phyloP scores from a whole-genome alignment of 257 asterid species.

The Ligustrum vulgare region DNA sequence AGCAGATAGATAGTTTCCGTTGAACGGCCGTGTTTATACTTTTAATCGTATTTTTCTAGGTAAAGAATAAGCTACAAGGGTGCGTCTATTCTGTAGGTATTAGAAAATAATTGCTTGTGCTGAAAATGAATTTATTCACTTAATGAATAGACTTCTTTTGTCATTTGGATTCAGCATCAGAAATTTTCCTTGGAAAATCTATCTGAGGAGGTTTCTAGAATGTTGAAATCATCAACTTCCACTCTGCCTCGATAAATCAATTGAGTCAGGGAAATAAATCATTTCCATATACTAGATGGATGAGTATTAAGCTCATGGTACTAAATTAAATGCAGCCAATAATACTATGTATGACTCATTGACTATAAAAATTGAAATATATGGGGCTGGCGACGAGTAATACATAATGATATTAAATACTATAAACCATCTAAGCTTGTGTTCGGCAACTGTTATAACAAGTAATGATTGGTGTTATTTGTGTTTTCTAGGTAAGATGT shows the following conservation, averaged over 20 bases:
- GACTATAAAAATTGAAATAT: neutral
- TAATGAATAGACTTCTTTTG: neutral
- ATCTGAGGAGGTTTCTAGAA: neutral
- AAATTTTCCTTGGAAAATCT: neutral
- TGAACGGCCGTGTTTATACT: neutral
- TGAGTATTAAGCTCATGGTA: neutral
- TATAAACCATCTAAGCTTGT: neutral
- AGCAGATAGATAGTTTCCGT: neutral
- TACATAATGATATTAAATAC: neutral
- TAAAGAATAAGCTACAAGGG: neutral
- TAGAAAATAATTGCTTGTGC: neutral
- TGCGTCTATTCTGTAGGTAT: neutral
- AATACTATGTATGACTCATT: neutral
- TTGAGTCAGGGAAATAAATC: neutral
- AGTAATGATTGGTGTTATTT: no score
- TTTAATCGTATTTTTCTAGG: neutral
- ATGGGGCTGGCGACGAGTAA: neutral
- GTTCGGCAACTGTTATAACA: no score
- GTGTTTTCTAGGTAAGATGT: no score
- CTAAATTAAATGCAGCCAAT: neutral
- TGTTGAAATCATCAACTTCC: neutral
- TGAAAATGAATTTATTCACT: neutral
- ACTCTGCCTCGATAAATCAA: neutral
- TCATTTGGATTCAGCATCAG: neutral
- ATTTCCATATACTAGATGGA: neutral